These are phyloP conservation scores for Backusella circina DNA, from an alignment of 192 early-diverging fungal genomes.

Conservation along the genomic window DNA sequence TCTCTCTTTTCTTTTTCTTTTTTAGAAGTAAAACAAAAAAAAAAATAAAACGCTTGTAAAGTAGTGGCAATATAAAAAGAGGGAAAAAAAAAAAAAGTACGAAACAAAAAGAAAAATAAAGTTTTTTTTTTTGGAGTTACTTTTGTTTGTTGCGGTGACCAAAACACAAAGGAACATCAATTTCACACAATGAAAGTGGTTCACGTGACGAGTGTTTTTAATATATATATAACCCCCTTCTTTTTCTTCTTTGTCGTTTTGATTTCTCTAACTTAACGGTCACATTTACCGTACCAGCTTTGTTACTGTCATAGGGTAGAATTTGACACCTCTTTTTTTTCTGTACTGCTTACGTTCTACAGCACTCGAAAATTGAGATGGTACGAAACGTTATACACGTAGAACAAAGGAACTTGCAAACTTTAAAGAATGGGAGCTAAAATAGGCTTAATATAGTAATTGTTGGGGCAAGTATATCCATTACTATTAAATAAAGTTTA, in stretches of 20 bases:
- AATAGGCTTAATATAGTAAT: neutral
- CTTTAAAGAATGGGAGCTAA: neutral
- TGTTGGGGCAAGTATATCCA: neutral
- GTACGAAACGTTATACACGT: neutral
- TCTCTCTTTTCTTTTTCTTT: neutral
- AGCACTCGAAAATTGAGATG: too few species aligned
- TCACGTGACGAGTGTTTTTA: neutral
- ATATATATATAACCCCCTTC: neutral
- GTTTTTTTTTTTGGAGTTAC: neutral
- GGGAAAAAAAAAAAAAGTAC: neutral
- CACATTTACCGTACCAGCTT: too few species aligned
- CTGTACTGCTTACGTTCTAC: neutral
- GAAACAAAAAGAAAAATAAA: neutral
- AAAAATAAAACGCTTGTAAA: neutral
- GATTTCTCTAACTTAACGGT: too few species aligned
- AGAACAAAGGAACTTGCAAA: neutral
- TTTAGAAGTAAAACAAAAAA: neutral
- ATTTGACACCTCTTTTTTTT: neutral
- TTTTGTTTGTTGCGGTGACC: slow-evolving; percentile 1
- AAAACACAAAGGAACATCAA: neutral
- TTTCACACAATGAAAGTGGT: neutral
- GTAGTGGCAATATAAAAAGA: neutral
- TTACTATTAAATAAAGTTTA: neutral
- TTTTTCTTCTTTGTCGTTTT: neutral
- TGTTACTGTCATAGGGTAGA: too few species aligned